A percentile compares a stretch with the other conserved stretches of the same genome.
Conservation (phyloP, 345 rosid species). For the Crucihimalaya himalaica region DNA sequence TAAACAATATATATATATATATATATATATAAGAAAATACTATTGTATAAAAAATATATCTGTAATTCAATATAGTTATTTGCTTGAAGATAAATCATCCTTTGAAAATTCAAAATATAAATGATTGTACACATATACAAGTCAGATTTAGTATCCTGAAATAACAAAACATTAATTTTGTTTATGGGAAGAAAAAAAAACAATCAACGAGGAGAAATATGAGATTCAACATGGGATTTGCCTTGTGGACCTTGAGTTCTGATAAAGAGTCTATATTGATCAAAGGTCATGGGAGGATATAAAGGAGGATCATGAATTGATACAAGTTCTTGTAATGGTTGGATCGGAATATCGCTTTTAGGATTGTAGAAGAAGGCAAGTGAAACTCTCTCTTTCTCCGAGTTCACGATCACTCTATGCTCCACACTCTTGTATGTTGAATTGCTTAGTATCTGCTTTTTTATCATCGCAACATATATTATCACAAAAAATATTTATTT, state of each 20-base stretch:
- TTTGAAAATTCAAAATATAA: neutral
- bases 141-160: conserved; percentile 30
- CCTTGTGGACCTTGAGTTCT: conserved; percentile 79
- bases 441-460: conserved; percentile 78
- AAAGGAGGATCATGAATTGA: conserved; percentile 53
- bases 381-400: conserved; percentile 62
- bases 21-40: no score
- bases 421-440: conserved; percentile 87
- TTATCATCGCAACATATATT: neutral
- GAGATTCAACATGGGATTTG: conserved; percentile 83
- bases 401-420: conserved; percentile 84
- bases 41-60: neutral
- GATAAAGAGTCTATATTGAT: conserved; percentile 78
- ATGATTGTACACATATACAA: conserved; percentile 23
- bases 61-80: neutral
- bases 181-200: neutral
- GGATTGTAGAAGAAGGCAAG: conserved; percentile 97
- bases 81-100: conserved; percentile 7
- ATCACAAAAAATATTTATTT: neutral
- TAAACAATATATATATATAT: no score
- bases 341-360: conserved; percentile 72
- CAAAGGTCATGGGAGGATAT: conserved; percentile 78
- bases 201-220: conserved; percentile 43
- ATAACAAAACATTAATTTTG: neutral
- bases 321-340: conserved; percentile 68